Conservation (phyloP, 1,139 yeast genomes). For the Hyphopichia burtonii region DNA sequence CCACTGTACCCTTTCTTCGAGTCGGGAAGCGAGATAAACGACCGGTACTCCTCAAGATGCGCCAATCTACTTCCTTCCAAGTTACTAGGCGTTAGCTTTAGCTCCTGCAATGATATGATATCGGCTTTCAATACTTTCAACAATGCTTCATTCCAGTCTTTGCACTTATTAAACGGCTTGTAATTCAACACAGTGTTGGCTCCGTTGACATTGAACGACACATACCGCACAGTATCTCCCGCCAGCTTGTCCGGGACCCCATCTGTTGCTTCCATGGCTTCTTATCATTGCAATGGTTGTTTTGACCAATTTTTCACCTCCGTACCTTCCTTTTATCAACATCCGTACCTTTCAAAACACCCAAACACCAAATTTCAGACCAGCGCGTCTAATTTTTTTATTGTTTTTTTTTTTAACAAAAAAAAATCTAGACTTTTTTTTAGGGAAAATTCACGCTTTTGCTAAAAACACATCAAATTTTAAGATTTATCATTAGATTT, state of each 20-base stretch:
- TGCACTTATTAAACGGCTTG: conserved; percentile 70
- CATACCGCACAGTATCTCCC: conserved; percentile 35
- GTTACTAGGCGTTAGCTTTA: conserved; percentile 60
- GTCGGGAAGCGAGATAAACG: conserved; percentile 70
- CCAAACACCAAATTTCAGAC: too few relatives aligned
- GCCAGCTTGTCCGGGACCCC: neutral
- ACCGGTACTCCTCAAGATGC: conserved; percentile 52
- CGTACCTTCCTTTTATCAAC: neutral
- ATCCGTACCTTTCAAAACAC: neutral
- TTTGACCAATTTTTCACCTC: too few relatives aligned
- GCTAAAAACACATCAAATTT: neutral
- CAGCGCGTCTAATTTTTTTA: neutral
- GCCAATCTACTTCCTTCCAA: conserved; percentile 50
- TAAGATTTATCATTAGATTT: too few relatives aligned
- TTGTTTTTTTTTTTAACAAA: neutral
- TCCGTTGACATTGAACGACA: conserved; percentile 87
- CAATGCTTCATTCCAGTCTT: conserved; percentile 46
- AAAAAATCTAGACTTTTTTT: neutral
- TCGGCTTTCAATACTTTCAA: conserved; percentile 67
- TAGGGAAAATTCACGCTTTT: neutral
- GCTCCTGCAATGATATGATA: conserved; percentile 79
- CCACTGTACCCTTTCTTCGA: conserved; percentile 84
- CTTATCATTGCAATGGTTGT: too few relatives aligned
- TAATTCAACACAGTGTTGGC: conserved; percentile 75
- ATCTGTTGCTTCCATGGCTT: neutral